Evolutionary conservation across 805 yeast species (phyloP), one percentile per base, ranked within the genome.

Genomic region (Metschnikowia rubicola): DNA sequence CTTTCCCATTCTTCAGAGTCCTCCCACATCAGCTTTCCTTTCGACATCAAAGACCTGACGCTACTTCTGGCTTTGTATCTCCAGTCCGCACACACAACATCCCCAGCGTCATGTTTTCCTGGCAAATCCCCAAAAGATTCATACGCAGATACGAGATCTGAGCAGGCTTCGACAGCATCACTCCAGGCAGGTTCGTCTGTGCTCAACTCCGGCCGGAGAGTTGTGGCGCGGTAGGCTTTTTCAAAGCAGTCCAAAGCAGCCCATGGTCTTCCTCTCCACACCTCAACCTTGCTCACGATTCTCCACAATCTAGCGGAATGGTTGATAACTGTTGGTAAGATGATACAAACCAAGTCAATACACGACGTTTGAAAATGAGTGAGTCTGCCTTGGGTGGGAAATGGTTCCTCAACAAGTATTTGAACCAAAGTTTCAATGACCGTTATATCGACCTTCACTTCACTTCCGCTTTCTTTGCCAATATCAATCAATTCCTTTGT

Each of bases 11-110:
- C 94, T 32, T 78, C 83, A 3, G 86, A 73, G 51, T 79, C 89
- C 56, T 86, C 91, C 96, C 96, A 90, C 52, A 76, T 76, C 21
- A 73, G 70, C 57, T 79, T 84, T 8, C 96, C 96, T 60, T 83
- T 86, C 13, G 92, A 82, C 79, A 87, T 76, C 54, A 90, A 70
- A 1, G 88, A 78, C 59, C 95, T 77, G 17, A 90, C 76, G 1
- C 87, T 72, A 12, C 86, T 76, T 52, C 83, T 77, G 2, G 96
- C 83, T 63, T 89, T 89, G 67, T 84, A 87, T 60, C 81, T 86
- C 97, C 97, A 91, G 61, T 90, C 96, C 60, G 84, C 81, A 64
- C 97, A 90, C 9, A 91, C 95, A n/a, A 84, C 55, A 62, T 86
- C 88, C 17, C 84, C 95, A 2, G 88, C 90, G 21, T 85, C 86